A percentile compares a stretch with the other conserved stretches of the same genome.
These are phyloP conservation scores for Mycena vitilis DNA, from an alignment of 768 basidiomycete species.

Conservation along the genomic window DNA sequence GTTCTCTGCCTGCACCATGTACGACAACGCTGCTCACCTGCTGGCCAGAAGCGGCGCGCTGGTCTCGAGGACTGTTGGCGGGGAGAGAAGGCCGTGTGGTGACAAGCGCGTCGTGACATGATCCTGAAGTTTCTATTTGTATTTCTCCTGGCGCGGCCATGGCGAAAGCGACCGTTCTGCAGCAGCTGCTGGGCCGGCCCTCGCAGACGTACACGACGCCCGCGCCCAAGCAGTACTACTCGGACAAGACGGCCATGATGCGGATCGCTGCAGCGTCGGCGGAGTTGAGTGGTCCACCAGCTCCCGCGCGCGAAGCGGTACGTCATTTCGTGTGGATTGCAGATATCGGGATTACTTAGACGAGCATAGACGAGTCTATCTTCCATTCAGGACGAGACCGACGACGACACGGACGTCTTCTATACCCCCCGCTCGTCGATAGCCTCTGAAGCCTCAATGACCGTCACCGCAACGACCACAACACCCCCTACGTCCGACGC, in stretches of 20 bases:
- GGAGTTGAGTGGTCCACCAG: constrained; percentile 9
- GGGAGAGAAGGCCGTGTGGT: too few relatives aligned
- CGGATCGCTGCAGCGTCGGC: constrained; percentile 54
- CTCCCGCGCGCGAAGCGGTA: constrained; percentile 4
- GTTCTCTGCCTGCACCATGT: too few relatives aligned
- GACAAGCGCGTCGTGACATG: too few relatives aligned
- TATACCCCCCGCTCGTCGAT: constrained; percentile 26
- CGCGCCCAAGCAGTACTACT: constrained; percentile 59
- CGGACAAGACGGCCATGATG: constrained; percentile 62
- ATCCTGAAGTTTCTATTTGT: background rate
- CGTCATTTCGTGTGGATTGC: constrained; percentile 31
- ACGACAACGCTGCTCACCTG: too few relatives aligned
- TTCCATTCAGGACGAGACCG: constrained; percentile 34
- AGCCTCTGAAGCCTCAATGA: constrained; percentile 39
- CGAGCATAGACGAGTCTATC: constrained; percentile 2
- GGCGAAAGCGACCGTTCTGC: constrained; percentile 68
- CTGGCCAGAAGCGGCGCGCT: too few relatives aligned
- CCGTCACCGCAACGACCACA: constrained; percentile 16
- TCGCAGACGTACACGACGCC: constrained; percentile 71
- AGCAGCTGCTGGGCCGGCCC: constrained; percentile 70
- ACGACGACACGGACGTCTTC: constrained; percentile 36
- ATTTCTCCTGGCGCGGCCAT: constrained; percentile 41
- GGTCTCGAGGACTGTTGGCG: too few relatives aligned
- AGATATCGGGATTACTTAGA: background rate
- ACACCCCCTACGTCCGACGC: constrained; percentile 32